A percentile compares a stretch with the other conserved stretches of the same genome.
phyloP scores from a whole-genome alignment of 352 stramenopile genomes.

The Phytophthora ohioensis region DNA sequence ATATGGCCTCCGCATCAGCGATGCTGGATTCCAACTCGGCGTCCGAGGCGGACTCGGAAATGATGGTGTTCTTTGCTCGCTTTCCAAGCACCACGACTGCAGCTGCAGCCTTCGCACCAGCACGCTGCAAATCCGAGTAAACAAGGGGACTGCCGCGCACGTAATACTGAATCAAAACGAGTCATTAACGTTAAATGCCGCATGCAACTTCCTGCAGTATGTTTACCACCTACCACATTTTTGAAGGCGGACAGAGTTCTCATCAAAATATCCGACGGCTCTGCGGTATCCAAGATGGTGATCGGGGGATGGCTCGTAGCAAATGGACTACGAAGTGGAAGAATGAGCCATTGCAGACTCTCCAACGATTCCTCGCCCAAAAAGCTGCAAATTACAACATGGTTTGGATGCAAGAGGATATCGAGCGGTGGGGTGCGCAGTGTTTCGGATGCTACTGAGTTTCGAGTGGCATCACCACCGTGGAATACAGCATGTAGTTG shows the following conservation, averaged over 20 bases:
- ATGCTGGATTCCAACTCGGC: constrained; percentile 76
- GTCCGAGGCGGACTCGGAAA: constrained; percentile 43
- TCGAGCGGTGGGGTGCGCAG: constrained; percentile 64
- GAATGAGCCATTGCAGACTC: constrained; percentile 81
- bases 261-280: constrained; percentile 63
- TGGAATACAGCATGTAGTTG: constrained; percentile 36
- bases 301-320: constrained; percentile 67
- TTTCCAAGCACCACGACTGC: constrained; percentile 87
- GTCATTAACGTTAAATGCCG: background rate
- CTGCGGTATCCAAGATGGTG: constrained; percentile 79
- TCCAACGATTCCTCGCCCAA: constrained; percentile 79
- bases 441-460: constrained; percentile 25
- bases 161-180: constrained; percentile 65
- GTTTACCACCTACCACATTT: constrained; percentile 65
- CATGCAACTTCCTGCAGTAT: background rate
- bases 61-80: constrained; percentile 49
- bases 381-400: constrained; percentile 89
- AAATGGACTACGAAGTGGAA: constrained; percentile 67
- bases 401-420: constrained; percentile 67
- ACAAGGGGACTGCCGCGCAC: constrained; percentile 80
- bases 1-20: constrained; percentile 84
- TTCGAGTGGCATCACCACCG: constrained; percentile 21
- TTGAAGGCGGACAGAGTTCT: constrained; percentile 59
- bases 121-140: constrained; percentile 81
- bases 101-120: constrained; percentile 79